A percentile compares a stretch with the other conserved stretches of the same genome.
These are phyloP conservation scores for Pinus taeda DNA, from an alignment of 75 land plant genomes.

Conservation along the genomic window DNA sequence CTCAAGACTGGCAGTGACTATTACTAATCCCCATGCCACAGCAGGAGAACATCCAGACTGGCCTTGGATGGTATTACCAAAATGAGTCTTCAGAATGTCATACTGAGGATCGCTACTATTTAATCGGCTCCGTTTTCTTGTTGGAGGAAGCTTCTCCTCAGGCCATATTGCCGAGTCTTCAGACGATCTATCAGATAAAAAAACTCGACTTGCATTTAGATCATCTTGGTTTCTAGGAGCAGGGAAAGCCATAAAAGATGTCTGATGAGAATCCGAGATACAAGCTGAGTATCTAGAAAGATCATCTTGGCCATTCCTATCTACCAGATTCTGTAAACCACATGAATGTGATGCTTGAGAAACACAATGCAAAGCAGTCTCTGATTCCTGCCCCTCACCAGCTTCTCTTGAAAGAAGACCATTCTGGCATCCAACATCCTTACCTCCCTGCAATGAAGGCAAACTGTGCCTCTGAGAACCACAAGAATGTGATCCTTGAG, in stretches of 20 bases:
- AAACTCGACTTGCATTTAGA: too few species aligned
- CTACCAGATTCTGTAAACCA: conserved; percentile 4
- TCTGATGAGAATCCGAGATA: conserved; percentile 5
- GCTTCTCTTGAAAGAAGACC: neutral
- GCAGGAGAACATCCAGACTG: neutral
- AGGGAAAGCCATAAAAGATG: neutral
- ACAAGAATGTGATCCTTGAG: neutral
- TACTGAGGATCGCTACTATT: neutral
- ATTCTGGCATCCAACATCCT: neutral
- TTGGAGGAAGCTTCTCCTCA: conserved; percentile 73
- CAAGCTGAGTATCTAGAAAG: conserved; percentile 6
- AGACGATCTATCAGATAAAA: too few species aligned
- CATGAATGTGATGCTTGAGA: neutral
- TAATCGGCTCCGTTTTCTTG: neutral
- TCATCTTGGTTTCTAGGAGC: conserved; percentile 2
- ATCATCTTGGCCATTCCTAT: neutral
- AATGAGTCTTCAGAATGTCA: neutral
- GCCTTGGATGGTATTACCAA: neutral
- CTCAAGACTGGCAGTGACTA: conserved; percentile 69
- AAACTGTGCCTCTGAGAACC: neutral
- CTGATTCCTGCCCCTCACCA: neutral
- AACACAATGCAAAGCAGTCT: neutral
- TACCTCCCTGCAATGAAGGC: neutral
- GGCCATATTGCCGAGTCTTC: conserved; percentile 47
- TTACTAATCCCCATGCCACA: conserved; percentile 63